phyloP scores from a whole-genome alignment of 1,284 basidiomycete species.

The Takashimella tepidaria region DNA sequence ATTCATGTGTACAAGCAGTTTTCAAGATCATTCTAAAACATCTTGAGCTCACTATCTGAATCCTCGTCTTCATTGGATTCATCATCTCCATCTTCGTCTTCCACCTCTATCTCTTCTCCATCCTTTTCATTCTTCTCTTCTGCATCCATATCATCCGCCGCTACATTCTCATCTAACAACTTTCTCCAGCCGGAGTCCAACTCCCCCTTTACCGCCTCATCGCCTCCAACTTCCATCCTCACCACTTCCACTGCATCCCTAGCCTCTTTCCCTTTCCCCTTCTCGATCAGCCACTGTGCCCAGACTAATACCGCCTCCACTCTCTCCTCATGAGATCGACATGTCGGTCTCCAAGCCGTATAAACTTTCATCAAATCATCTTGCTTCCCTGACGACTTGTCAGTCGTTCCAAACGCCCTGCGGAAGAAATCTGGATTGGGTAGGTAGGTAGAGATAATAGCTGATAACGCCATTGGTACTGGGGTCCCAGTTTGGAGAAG shows the following conservation, averaged over 20 bases:
- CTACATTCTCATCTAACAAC: slow-evolving; percentile 15
- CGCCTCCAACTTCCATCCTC: slow-evolving; percentile 23
- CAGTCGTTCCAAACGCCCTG: slow-evolving; percentile 20
- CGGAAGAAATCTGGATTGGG: slow-evolving; percentile 21
- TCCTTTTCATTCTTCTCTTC: slow-evolving; percentile 5
- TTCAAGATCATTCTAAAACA: background rate
- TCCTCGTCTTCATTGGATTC: background rate
- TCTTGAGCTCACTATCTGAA: slow-evolving; percentile 13
- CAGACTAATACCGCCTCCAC: slow-evolving; percentile 24
- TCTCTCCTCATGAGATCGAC: slow-evolving; percentile 12
- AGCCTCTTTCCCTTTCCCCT: slow-evolving; percentile 24
- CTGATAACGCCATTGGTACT: slow-evolving; percentile 4
- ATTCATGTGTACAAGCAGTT: too few species aligned
- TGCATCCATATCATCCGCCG: slow-evolving; percentile 8
- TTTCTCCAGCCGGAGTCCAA: slow-evolving; percentile 24
- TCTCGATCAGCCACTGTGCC: slow-evolving; percentile 22
- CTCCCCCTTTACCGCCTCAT: slow-evolving; percentile 7
- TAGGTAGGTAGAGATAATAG: slow-evolving; percentile 17
- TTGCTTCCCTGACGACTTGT: slow-evolving; percentile 7
- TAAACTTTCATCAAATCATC: slow-evolving; percentile 22
- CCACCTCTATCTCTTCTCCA: background rate
- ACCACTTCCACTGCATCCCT: slow-evolving; percentile 22
- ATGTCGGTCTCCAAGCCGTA: slow-evolving; percentile 22
- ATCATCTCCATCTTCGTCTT: slow-evolving; percentile 1
- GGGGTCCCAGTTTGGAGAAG: slow-evolving; percentile 4